These are phyloP conservation scores for Hygrocybe punicea DNA, from an alignment of 768 basidiomycete genomes.

Conservation along the genomic window DNA sequence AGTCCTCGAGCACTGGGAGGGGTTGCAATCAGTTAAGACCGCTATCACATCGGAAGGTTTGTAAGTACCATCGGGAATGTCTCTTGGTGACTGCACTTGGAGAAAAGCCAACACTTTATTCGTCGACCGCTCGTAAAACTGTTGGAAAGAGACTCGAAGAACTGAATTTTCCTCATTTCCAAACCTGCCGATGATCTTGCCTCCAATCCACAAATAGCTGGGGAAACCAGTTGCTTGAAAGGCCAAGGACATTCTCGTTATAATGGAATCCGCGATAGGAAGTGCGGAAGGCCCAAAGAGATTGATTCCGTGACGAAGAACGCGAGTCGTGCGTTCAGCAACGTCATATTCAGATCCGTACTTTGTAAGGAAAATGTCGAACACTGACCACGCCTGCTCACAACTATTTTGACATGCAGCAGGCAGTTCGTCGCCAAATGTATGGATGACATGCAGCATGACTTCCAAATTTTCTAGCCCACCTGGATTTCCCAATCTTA, in stretches of 20 bases:
- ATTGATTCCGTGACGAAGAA: constrained; percentile 77
- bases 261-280: constrained; percentile 63
- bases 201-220: constrained; percentile 91
- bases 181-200: constrained; percentile 78
- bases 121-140: constrained; percentile 73
- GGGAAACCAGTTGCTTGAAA: constrained; percentile 82
- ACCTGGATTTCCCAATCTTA: constrained; percentile 43
- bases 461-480: constrained; percentile 88
- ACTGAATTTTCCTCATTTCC: constrained; percentile 58
- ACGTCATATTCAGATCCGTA: constrained; percentile 74
- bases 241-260: constrained; percentile 69
- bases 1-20: constrained; percentile 85
- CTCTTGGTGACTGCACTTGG: constrained; percentile 61
- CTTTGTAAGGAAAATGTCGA: constrained; percentile 75
- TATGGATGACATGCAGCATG: constrained; percentile 81
- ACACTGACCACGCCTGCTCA: constrained; percentile 76
- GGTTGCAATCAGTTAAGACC: neutral
- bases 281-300: constrained; percentile 72
- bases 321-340: constrained; percentile 79
- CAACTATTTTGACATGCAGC: constrained; percentile 73
- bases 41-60: neutral
- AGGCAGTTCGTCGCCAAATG: constrained; percentile 82
- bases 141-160: constrained; percentile 56
- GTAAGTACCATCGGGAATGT: constrained; percentile 80
- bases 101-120: constrained; percentile 65